A percentile compares a stretch with the other conserved stretches of the same genome.
phyloP scores from a whole-genome alignment of 2,329 filamentous ascomycete genomes.

The Colletotrichum sp. region DNA sequence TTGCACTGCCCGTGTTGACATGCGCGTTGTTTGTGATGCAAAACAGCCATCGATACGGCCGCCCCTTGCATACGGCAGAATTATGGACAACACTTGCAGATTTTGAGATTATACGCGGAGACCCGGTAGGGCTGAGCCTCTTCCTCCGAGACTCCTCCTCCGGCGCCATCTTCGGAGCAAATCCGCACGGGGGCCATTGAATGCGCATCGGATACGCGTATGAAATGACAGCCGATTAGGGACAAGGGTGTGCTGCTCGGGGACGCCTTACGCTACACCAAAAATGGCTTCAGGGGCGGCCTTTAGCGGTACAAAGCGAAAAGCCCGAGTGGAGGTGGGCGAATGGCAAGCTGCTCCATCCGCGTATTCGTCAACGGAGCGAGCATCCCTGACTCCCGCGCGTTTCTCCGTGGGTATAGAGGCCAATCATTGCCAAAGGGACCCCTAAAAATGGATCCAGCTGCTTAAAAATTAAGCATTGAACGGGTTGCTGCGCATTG shows the following conservation, averaged over 20 bases:
- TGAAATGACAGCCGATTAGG: neutral
- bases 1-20: neutral
- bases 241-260: neutral
- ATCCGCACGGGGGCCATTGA: neutral
- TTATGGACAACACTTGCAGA: neutral
- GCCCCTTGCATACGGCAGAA: neutral
- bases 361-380: constrained; percentile 13
- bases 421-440: neutral
- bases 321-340: neutral
- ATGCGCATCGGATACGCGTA: constrained; percentile 6
- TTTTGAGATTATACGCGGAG: constrained; percentile 15
- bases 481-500: neutral
- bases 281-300: neutral
- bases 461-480: neutral
- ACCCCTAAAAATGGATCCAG: neutral
- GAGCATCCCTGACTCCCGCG: neutral
- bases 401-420: neutral
- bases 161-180: neutral
- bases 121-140: constrained; percentile 9
- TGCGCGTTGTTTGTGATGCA: neutral
- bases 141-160: neutral
- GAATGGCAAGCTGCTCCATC: neutral
- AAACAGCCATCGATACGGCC: neutral
- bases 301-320: neutral
- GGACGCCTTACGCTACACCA: neutral